Evolutionary conservation across 805 yeast genomes (phyloP), one percentile per base, ranked within the genome.

Genomic region (Candida qinlingensis): DNA sequence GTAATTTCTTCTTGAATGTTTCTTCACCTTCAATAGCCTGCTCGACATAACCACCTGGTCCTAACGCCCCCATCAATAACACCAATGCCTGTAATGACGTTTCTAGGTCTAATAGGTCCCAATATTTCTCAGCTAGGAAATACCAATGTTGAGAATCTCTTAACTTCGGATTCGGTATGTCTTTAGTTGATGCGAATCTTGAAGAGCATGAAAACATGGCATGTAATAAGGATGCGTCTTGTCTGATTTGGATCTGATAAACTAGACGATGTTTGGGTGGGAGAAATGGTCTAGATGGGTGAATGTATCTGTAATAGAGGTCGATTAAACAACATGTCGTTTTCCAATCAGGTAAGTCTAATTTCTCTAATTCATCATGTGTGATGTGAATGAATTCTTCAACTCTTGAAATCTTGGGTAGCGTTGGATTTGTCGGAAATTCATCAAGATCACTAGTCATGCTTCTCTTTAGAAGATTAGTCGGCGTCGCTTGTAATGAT

Each of bases 251-350:
- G 5, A 70, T 46, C n/a, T 59, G 59, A 25, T 53, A 56, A 4
- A 72, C 42, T 35, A 74, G 59, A 6, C 59, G 44, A 9, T 55
- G 53, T 46, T 67, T 68, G 34, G 68, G 59, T 2, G 76, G 74
- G 5, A 74, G 52, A 7, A 68, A 57, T 19, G 68, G 64, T 41
- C 67, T 60, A 6, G 69, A 61, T 7, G 70, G 65, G 45, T 72
- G 69, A n/a, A 68, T 61, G 53, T 72, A 74, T 38, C 71, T 58
- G 54, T 71, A 74, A 51, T 63, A 74, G 7, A 72, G 49, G 45
- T 71, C 74, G 38, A 73, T 56, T 39, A 73, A 51, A 3, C 57
- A 50, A 36, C 60, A 61, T 3, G 70, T 59, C 0, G 66, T 63
- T 39, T 54, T 49, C 64, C 68, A 64, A 36, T 62, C 49, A 4